Evolutionary conservation across 129 eudicot species (phyloP).

Genomic region (Chrysanthemum seticuspe): DNA sequence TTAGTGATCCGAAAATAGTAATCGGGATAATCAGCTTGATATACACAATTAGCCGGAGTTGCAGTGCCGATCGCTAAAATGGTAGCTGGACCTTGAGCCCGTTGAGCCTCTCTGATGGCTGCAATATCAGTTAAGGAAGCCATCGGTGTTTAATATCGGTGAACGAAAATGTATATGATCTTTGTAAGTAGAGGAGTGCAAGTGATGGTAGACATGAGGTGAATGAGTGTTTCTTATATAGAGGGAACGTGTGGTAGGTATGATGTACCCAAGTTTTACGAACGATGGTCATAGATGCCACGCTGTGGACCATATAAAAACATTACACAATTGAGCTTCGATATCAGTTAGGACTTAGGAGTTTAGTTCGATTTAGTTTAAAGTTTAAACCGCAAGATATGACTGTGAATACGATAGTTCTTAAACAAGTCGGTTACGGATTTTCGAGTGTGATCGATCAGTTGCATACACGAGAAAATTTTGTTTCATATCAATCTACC

Average conservation of each 20-base stretch:
- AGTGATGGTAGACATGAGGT: slow-evolving; percentile 15
- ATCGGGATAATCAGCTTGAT: slow-evolving; percentile 46
- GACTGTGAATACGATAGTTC: too few relatives aligned
- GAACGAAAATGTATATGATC: not conserved
- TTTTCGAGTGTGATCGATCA: too few relatives aligned
- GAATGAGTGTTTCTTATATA: slow-evolving; percentile 7
- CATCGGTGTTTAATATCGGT: slow-evolving; percentile 17
- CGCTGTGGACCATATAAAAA: not conserved
- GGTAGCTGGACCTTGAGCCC: slow-evolving; percentile 47
- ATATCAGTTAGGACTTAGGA: not conserved
- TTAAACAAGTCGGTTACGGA: too few relatives aligned
- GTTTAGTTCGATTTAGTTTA: too few relatives aligned
- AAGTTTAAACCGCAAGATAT: too few relatives aligned
- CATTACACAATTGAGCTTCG: not conserved
- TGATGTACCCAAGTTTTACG: not conserved
- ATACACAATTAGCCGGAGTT: slow-evolving; percentile 40
- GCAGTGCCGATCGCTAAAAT: slow-evolving; percentile 50
- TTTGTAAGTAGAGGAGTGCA: not conserved
- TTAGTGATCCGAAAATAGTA: slow-evolving; percentile 48
- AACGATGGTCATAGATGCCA: slow-evolving; percentile 19
- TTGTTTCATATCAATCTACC: too few relatives aligned
- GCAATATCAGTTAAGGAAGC: slow-evolving; percentile 33
- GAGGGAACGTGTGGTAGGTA: slow-evolving; percentile 4
- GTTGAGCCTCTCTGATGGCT: slow-evolving; percentile 40
- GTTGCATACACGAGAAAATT: too few relatives aligned